A percentile compares a stretch with the other conserved stretches of the same genome.
phyloP scores from a whole-genome alignment of 2,329 filamentous ascomycete species.

The Arthrinium phaeospermum region DNA sequence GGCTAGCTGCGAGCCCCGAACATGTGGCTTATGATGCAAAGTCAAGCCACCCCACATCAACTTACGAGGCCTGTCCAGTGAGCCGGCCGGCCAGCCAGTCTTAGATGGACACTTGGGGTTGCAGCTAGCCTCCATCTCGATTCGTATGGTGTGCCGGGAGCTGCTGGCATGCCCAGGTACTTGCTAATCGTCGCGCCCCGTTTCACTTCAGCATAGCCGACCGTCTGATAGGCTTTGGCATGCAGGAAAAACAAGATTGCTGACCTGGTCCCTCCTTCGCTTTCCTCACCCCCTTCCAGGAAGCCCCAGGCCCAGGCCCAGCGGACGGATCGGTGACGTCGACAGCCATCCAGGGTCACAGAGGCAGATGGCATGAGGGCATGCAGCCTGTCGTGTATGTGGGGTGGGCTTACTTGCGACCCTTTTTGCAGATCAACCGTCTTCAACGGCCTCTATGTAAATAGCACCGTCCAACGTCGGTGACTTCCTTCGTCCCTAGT shows the following conservation, averaged over 20 bases:
- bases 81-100: neutral
- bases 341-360: neutral
- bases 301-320: neutral
- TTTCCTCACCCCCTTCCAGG: neutral
- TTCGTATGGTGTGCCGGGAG: neutral
- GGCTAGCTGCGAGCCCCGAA: neutral
- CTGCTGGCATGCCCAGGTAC: neutral
- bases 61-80: neutral
- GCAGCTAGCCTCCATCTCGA: conserved; percentile 17
- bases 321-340: neutral
- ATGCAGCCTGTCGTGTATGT: conserved; percentile 8
- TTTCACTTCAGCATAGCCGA: neutral
- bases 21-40: conserved; percentile 16
- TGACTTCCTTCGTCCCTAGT: neutral
- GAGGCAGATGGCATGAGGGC: neutral
- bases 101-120: conserved; percentile 16
- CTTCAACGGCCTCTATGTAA: neutral
- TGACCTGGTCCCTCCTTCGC: neutral
- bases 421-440: conserved; percentile 8
- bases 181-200: conserved; percentile 10
- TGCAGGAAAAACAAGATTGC: conserved; percentile 16
- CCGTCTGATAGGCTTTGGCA: neutral
- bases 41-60: conserved; percentile 12
- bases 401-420: conserved; percentile 2
- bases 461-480: conserved; percentile 6